Conservation (phyloP, 257 asterid genomes). For the Schizonepeta tenuifolia region DNA sequence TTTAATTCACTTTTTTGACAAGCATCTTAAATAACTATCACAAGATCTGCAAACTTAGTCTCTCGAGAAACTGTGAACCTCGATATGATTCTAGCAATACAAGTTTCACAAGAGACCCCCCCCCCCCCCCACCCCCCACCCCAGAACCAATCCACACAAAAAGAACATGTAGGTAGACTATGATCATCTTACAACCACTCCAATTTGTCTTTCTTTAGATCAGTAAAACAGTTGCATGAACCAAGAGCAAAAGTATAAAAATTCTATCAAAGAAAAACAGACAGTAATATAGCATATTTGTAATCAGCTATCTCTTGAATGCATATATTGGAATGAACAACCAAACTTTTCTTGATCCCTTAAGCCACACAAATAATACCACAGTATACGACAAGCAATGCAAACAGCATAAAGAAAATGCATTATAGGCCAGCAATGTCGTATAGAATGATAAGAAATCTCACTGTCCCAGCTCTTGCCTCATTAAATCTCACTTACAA, state of each 20-base stretch:
- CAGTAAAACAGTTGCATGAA: background rate
- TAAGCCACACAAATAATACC: background rate
- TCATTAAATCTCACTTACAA: background rate
- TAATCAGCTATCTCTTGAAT: conserved; percentile 11
- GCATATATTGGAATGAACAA: background rate
- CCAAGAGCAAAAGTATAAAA: background rate
- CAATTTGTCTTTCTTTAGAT: background rate
- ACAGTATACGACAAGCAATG: background rate
- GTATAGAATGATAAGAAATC: too few relatives aligned
- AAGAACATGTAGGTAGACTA: background rate
- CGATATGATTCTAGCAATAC: background rate
- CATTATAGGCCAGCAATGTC: background rate
- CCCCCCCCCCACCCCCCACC: background rate
- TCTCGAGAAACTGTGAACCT: conserved; percentile 5
- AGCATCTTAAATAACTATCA: background rate
- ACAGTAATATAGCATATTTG: background rate
- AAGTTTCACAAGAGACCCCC: background rate
- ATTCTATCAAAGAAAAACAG: background rate
- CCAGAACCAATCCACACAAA: background rate
- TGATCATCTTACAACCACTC: conserved; percentile 9
- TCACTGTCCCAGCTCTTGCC: background rate
- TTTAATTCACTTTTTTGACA: conserved; percentile 1
- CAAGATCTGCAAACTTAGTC: conserved; percentile 3
- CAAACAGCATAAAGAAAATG: too few relatives aligned
- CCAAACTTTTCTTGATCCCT: background rate